Evolutionary conservation across 2,329 filamentous ascomycete genomes (phyloP).

Genomic region (Aureobasidium sp.): DNA sequence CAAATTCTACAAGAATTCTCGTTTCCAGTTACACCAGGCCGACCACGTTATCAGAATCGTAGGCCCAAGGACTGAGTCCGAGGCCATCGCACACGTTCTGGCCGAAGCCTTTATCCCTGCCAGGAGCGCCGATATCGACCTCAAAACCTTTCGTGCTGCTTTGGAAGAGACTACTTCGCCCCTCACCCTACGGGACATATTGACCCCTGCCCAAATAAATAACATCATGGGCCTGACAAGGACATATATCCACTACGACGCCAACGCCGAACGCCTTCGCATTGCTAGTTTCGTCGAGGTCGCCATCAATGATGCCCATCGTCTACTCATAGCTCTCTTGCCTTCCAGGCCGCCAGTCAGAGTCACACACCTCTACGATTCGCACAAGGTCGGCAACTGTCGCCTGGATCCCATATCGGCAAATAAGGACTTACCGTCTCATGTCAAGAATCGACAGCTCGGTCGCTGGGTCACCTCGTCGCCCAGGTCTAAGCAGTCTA

Average conservation of each 20-base stretch:
- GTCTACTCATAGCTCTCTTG: slow-evolving; percentile 12
- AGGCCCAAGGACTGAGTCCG: slow-evolving; percentile 17
- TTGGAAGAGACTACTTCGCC: background rate
- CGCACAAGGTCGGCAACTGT: background rate
- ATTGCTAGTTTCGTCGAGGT: slow-evolving; percentile 13
- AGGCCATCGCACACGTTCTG: slow-evolving; percentile 11
- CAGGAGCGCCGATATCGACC: background rate
- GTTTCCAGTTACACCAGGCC: slow-evolving; percentile 7
- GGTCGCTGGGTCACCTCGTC: background rate
- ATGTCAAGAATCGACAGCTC: background rate
- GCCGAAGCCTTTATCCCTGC: slow-evolving; percentile 7
- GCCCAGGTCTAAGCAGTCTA: background rate
- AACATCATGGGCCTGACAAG: slow-evolving; percentile 13
- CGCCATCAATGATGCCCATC: slow-evolving; percentile 15
- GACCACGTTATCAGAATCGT: slow-evolving; percentile 13
- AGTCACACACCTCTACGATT: background rate
- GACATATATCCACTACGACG: slow-evolving; percentile 1
- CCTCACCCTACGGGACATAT: background rate
- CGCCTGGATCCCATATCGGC: background rate
- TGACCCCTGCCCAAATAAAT: background rate
- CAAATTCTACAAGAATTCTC: slow-evolving; percentile 15
- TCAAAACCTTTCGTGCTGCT: background rate
- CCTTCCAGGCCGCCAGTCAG: background rate
- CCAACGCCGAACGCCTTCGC: background rate
- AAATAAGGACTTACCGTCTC: background rate